Evolutionary conservation across 371 early-diverging fungal genomes (phyloP).

Genomic region (Rhizomucor miehei): DNA sequence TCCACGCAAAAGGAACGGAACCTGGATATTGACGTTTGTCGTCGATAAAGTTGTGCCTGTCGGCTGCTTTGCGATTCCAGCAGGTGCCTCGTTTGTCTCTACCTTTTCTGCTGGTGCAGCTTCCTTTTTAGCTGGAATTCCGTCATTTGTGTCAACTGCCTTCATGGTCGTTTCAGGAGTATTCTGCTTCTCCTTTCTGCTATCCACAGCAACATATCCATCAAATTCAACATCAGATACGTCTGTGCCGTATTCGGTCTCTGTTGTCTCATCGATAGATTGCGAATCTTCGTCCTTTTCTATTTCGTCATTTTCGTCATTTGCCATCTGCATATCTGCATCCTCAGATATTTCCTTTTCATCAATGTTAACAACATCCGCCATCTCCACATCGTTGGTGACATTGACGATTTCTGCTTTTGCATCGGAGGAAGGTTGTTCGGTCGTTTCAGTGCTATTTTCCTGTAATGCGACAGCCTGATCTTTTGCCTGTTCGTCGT

Average conservation of each 20-base stretch:
- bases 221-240: slow-evolving; percentile 10
- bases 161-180: background rate
- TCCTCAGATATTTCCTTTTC: slow-evolving; percentile 10
- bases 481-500: no score
- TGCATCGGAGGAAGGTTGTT: no score
- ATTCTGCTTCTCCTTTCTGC: background rate
- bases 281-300: slow-evolving; percentile 1
- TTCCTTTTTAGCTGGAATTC: background rate
- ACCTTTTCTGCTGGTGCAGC: slow-evolving; percentile 6
- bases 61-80: slow-evolving; percentile 11
- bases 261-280: slow-evolving; percentile 14
- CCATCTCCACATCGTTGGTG: background rate
- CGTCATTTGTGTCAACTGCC: no score
- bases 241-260: slow-evolving; percentile 2
- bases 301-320: slow-evolving; percentile 1
- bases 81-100: background rate
- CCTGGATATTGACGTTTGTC: slow-evolving; percentile 48
- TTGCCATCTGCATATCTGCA: slow-evolving; percentile 8
- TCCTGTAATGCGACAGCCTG: no score
- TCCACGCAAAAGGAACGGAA: slow-evolving; percentile 64
- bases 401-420: background rate
- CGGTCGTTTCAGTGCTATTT: no score
- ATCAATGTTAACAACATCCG: background rate
- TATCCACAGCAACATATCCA: slow-evolving; percentile 8
- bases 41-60: slow-evolving; percentile 33